Evolutionary conservation across 179 eudicot species (phyloP).

Genomic region (Vitellaria paradoxa): DNA sequence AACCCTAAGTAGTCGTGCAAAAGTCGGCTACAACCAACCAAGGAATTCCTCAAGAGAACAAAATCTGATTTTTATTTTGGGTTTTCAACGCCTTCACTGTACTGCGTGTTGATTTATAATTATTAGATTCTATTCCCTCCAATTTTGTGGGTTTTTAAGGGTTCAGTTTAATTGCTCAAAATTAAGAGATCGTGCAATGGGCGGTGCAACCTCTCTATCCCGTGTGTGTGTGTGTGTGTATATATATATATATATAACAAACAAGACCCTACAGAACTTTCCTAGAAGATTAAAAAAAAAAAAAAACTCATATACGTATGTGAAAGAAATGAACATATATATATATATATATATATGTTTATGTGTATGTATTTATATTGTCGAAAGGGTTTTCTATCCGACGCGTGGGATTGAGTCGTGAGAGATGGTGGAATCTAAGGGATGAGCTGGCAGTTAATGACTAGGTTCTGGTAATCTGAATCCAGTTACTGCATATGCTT

Average conservation of each 20-base stretch:
- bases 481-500: neutral
- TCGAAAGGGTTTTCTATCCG: too few relatives aligned
- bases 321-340: too few relatives aligned
- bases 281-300: too few relatives aligned
- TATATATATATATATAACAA: too few relatives aligned
- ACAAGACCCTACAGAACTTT: too few relatives aligned
- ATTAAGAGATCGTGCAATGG: conserved; percentile 24
- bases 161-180: too few relatives aligned
- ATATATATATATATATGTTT: too few relatives aligned
- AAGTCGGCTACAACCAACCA: conserved; percentile 24
- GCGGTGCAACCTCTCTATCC: conserved; percentile 9
- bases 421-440: conserved; percentile 27
- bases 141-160: neutral
- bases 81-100: conserved; percentile 1
- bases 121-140: conserved; percentile 14
- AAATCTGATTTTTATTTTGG: conserved; percentile 15
- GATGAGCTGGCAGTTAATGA: conserved; percentile 13
- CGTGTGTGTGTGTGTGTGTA: neutral
- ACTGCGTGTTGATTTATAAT: too few relatives aligned
- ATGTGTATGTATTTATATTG: too few relatives aligned
- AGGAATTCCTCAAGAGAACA: conserved; percentile 12
- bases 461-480: conserved; percentile 25
- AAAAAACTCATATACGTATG: too few relatives aligned
- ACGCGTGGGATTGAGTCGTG: neutral
- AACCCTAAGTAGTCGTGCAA: conserved; percentile 20